Evolutionary conservation across 148 eudicot species (phyloP), one percentile per base, ranked within the genome.

Genomic region (Diospyros kaki): DNA sequence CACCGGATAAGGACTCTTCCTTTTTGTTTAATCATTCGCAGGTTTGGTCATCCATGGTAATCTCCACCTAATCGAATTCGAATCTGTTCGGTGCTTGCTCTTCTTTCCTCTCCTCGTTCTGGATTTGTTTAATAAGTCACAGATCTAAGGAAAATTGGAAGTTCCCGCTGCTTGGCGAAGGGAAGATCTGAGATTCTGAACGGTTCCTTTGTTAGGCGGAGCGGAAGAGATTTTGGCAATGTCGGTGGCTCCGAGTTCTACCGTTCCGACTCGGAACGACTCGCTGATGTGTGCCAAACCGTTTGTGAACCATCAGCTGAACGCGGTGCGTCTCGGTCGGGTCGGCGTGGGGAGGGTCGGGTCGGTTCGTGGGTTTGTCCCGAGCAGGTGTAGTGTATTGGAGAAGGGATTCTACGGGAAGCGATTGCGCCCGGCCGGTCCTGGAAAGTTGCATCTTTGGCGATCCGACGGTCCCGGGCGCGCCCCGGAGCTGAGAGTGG

Each of bases 231-330:
- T 41, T 40, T 13, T 3, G 67, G 66, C 1, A 54, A 85, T 86
- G 91, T 83, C 89, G 87, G 83, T 80, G 78, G 81, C 81, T 48
- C 80, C 85, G 71, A 86, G 88, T 68, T 81, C 89, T 58, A 79
- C 60, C 15, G 1, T 82, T 52, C 86, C 80, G 58, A 67, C 65
- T 69, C 81, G 81, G 46, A 77, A 61, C 78, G 42, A 12, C 51
- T 38, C 79, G 48, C 61, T 17, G 59, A 70, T 17, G 42, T 7
- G 56, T 45, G 53, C 59, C 38, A 76, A 52, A 65, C 81, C 81
- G 12, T 73, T 80, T 2, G 75, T 58, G 38, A 61, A 72, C 4
- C 81, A 61, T 40, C 85, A 75, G 64, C 68, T 76, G 54, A 79
- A 77, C 51, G 79, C 71, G 44, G 76, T 75, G 59, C 81, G 86